Evolutionary conservation across 352 stramenopile genomes (phyloP), one percentile per base, ranked within the genome.

Genomic region (Peronospora belbahrii): DNA sequence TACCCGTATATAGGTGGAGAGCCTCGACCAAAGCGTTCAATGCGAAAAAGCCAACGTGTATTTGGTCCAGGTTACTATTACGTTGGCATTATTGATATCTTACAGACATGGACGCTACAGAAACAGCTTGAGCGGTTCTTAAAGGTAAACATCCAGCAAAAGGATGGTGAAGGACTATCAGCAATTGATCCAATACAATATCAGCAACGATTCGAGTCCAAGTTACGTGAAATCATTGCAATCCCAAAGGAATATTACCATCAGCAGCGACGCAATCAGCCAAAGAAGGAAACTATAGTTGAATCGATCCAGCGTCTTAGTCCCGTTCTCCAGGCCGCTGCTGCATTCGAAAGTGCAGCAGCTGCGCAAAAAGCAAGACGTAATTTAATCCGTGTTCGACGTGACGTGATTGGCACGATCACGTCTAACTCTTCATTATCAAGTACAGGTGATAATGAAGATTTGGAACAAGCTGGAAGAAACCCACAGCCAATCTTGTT

Each of bases 81-180:
- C 57, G 69, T 96, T 2, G 85, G 85, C 9, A 68, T 96, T 22
- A 96, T 96, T 45, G 85, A 96, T 56, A 95, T 96, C 34, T 37
- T 96, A 30, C 85, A 96, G 61, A 84, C 79, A 35, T 96, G 80
- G 80, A 94, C 78, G 22, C 62, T 83, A 10, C 53, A 89, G 40
- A 96, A 96, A 45, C 54, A 64, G 18, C 35, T 88, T 4, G 85
- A 96, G 63, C 66, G 80, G 14, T 90, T 88, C 45, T 84, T 65
- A 47, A 96, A 96, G 48, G 81, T 89, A 6, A 44, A 75, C 13
- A 39, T 95, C 7, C 68, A 81, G 46, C 72, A 72, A 5, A 70
- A 72, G 28, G 81, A 92, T 39, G 53, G 64, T 6, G 67, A 90
- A 2, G 84, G 84, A 0, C 48, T 95, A n/a, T 93, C 79, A 6